Percentiles rank a stretch among this genome's conserved stretches.
phyloP scores from a whole-genome alignment of 176 grass and related monocot species.

The Phoenix roebelenii region DNA sequence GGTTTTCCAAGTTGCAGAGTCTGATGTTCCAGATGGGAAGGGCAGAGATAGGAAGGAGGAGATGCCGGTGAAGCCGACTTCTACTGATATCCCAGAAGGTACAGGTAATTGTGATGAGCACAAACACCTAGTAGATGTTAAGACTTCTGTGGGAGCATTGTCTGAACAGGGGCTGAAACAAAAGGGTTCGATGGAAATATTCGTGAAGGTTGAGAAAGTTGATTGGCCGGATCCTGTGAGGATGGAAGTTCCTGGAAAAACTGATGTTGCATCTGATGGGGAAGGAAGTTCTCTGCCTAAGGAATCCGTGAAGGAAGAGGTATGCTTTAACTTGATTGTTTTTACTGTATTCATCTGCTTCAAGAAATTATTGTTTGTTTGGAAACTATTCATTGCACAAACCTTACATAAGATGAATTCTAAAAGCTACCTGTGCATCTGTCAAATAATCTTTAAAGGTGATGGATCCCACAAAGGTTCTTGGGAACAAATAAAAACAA shows the following conservation, averaged over 20 bases:
- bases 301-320: conserved; percentile 37
- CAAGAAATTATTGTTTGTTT: too few species aligned
- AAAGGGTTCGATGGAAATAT: conserved; percentile 17
- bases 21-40: conserved; percentile 11
- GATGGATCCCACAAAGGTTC: too few species aligned
- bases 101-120: conserved; percentile 1
- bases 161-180: conserved; percentile 33
- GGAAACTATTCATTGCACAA: too few species aligned
- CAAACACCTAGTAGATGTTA: not conserved
- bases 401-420: too few species aligned
- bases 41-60: conserved; percentile 27
- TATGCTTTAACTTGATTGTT: not conserved
- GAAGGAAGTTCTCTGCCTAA: not conserved
- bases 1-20: conserved; percentile 22
- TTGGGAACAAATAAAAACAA: too few species aligned
- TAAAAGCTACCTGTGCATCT: too few species aligned
- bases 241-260: conserved; percentile 23
- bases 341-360: too few species aligned
- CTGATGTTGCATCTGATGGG: conserved; percentile 9
- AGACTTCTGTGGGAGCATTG: not conserved
- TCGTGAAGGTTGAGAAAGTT: conserved; percentile 27
- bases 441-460: too few species aligned
- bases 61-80: conserved; percentile 9
- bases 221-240: conserved; percentile 24
- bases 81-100: not conserved